phyloP scores from a whole-genome alignment of 306 rosid species.

The Canavalia gladiata region DNA sequence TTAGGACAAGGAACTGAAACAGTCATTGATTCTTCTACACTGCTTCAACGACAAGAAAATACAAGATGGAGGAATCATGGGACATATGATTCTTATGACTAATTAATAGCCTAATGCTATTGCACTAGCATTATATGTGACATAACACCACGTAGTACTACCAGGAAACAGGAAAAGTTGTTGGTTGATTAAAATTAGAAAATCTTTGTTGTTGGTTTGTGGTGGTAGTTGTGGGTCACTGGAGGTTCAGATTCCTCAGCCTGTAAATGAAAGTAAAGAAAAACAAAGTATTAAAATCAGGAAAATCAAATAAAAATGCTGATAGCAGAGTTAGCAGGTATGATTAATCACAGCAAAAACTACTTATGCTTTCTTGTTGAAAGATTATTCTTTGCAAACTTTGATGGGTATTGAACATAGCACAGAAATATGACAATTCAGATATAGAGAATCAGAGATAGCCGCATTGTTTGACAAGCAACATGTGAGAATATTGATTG shows the following conservation, averaged over 20 bases:
- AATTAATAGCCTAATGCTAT: conserved; percentile 47
- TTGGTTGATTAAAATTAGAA: conserved; percentile 36
- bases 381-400: background rate
- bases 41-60: conserved; percentile 46
- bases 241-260: conserved; percentile 72
- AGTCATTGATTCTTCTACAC: conserved; percentile 42
- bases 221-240: conserved; percentile 50
- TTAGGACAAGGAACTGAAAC: conserved; percentile 44
- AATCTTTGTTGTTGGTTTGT: conserved; percentile 42
- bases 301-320: background rate
- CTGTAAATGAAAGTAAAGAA: conserved; percentile 55
- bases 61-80: conserved; percentile 54
- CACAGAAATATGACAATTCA: background rate
- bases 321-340: conserved; percentile 1
- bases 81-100: conserved; percentile 52
- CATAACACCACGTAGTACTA: conserved; percentile 36
- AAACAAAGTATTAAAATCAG: conserved; percentile 21
- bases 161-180: conserved; percentile 15
- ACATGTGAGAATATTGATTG: conserved; percentile 2
- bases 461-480: conserved; percentile 13
- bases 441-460: background rate
- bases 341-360: background rate
- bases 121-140: conserved; percentile 45
- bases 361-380: conserved; percentile 2
- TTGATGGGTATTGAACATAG: background rate